Conservation (phyloP, 148 eudicot genomes). For the Nyssa sinensis region DNA sequence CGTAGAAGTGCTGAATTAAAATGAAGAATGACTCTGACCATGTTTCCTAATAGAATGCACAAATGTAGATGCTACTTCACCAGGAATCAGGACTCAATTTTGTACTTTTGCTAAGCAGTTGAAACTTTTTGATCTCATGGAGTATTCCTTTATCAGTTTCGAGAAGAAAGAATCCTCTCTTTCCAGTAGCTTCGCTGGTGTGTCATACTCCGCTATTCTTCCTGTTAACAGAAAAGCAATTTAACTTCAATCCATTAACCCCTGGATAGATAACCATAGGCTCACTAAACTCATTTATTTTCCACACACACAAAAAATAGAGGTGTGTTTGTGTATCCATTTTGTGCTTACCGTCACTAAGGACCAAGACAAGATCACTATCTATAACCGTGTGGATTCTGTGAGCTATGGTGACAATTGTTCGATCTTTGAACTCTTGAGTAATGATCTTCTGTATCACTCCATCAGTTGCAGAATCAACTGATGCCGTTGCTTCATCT, state of each 20-base stretch:
- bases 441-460: conserved; percentile 73
- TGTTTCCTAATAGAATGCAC: background rate
- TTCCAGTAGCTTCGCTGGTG: conserved; percentile 81
- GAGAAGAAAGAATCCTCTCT: conserved; percentile 91
- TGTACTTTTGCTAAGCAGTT: conserved; percentile 32
- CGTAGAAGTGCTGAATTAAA: background rate
- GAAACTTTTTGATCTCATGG: conserved; percentile 70
- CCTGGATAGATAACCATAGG: background rate
- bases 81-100: conserved; percentile 12
- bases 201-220: conserved; percentile 82
- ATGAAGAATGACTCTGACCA: background rate
- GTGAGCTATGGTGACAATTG: conserved; percentile 94
- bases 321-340: background rate
- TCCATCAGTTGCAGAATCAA: conserved; percentile 94
- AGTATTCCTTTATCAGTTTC: conserved; percentile 80
- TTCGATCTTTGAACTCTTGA: conserved; percentile 77
- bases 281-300: background rate
- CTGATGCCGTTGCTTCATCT: conserved; percentile 98
- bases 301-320: background rate
- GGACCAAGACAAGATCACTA: conserved; percentile 90
- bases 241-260: background rate
- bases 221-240: conserved; percentile 49
- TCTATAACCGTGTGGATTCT: conserved; percentile 95
- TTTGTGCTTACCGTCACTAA: conserved; percentile 71
- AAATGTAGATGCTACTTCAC: background rate